Percentiles rank a stretch among this genome's conserved stretches.
Evolutionary conservation across 2,329 filamentous ascomycete species (phyloP).

Genomic region (Colletotrichum lupini): DNA sequence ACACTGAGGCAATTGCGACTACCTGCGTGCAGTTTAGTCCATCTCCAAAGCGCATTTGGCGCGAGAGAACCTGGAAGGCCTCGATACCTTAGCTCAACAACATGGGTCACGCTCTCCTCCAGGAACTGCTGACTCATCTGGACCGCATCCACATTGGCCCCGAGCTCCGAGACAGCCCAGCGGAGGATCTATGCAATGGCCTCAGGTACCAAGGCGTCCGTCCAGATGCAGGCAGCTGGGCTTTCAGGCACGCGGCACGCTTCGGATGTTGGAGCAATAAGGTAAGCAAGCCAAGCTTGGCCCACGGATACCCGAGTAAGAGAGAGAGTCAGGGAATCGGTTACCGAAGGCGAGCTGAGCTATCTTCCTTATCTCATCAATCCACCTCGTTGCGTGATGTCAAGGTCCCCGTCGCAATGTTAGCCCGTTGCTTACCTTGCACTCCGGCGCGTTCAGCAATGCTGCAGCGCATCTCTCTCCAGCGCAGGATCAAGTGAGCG

Average conservation of each 20-base stretch:
- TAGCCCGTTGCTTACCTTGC: not conserved
- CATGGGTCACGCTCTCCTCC: not conserved
- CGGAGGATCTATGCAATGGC: not conserved
- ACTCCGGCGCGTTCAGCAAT: not conserved
- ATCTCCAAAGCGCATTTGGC: not conserved
- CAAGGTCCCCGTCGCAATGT: not conserved
- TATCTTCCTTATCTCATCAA: not conserved
- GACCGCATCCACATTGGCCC: not conserved
- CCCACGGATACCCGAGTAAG: not conserved
- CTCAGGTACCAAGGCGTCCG: constrained; percentile 26
- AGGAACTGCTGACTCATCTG: constrained; percentile 18
- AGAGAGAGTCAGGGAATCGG: not conserved
- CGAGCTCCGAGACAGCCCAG: constrained; percentile 19
- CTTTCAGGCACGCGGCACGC: constrained; percentile 19
- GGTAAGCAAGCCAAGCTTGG: not conserved
- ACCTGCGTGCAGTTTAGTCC: not conserved
- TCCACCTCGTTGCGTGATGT: not conserved
- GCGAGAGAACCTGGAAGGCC: not conserved
- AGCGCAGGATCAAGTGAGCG: not conserved
- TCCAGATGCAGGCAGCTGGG: not conserved
- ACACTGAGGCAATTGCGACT: not conserved
- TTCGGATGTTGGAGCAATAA: not conserved
- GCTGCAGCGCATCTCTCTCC: not conserved
- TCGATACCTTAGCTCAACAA: no score
- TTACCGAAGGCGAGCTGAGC: not conserved